Evolutionary conservation across 768 basidiomycete genomes (phyloP).

Genomic region (Pleurotus djamor): DNA sequence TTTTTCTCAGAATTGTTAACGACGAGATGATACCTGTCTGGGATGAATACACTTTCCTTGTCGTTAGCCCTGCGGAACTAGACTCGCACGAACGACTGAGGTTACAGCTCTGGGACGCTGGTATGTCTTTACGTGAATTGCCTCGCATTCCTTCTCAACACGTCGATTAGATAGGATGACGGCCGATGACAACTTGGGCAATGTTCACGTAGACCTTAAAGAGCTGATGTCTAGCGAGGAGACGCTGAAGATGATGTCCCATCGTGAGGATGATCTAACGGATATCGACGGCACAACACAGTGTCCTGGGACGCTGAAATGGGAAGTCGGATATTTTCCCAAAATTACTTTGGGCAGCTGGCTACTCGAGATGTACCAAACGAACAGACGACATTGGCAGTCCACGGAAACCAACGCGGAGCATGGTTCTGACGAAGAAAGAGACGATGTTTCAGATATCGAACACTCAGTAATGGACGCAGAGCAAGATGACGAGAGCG

Average conservation of each 20-base stretch:
- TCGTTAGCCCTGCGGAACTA: slow-evolving; percentile 63
- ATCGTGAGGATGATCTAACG: slow-evolving; percentile 44
- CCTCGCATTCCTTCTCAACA: not conserved
- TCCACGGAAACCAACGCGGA: not conserved
- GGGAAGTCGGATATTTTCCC: slow-evolving; percentile 50
- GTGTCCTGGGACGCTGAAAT: slow-evolving; percentile 35
- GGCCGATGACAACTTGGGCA: slow-evolving; percentile 49
- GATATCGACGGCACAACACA: slow-evolving; percentile 23
- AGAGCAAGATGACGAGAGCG: not conserved
- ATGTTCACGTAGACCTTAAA: slow-evolving; percentile 37
- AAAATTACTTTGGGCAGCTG: slow-evolving; percentile 37
- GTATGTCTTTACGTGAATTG: slow-evolving; percentile 22
- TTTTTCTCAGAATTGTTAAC: slow-evolving; percentile 50
- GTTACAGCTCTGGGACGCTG: slow-evolving; percentile 74
- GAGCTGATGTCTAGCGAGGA: slow-evolving; percentile 28
- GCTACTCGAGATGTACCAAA: not conserved
- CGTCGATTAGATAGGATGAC: slow-evolving; percentile 33
- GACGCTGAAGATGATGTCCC: slow-evolving; percentile 43
- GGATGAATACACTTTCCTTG: slow-evolving; percentile 65
- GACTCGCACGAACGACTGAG: slow-evolving; percentile 63
- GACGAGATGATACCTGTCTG: slow-evolving; percentile 61
- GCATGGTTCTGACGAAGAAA: not conserved
- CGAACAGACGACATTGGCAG: not conserved
- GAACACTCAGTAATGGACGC: not conserved
- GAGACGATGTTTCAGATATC: not conserved